These are phyloP conservation scores for Artomyces pyxidatus DNA, from an alignment of 768 basidiomycete species.

Conservation along the genomic window DNA sequence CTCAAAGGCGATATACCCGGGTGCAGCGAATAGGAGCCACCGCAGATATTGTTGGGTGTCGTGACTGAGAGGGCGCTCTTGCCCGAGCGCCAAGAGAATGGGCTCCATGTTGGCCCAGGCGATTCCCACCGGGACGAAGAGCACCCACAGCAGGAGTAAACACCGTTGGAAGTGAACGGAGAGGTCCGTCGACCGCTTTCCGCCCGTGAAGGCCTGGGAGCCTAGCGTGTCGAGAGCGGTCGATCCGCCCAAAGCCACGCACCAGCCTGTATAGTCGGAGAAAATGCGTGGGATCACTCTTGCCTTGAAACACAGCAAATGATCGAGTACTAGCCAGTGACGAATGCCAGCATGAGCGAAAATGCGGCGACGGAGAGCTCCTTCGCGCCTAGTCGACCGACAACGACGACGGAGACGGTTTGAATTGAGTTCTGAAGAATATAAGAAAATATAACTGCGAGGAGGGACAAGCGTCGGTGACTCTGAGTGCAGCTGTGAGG, in stretches of 20 bases:
- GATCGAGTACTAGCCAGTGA: constrained; percentile 55
- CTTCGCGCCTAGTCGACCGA: constrained; percentile 59
- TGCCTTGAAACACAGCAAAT: constrained; percentile 17
- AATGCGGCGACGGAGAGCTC: constrained; percentile 68
- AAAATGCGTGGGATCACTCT: constrained; percentile 42
- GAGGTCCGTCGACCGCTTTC: constrained; percentile 49
- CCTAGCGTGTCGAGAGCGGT: constrained; percentile 73
- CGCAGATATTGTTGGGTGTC: constrained; percentile 63
- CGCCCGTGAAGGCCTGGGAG: constrained; percentile 69
- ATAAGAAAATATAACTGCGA: constrained; percentile 58
- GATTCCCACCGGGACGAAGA: constrained; percentile 54
- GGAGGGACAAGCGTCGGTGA: not conserved
- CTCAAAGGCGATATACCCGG: constrained; percentile 70
- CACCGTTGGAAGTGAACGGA: constrained; percentile 69
- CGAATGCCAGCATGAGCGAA: constrained; percentile 69
- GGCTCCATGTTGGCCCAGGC: constrained; percentile 62
- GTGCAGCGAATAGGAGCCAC: constrained; percentile 54
- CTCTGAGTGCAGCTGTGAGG: not conserved
- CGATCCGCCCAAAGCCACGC: constrained; percentile 69
- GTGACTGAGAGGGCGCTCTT: constrained; percentile 44
- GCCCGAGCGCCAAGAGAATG: constrained; percentile 53
- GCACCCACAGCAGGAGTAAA: constrained; percentile 50
- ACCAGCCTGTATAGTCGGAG: constrained; percentile 49
- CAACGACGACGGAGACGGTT: constrained; percentile 53
- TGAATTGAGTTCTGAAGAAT: constrained; percentile 69